Base-by-base conservation (phyloP, 768 basidiomycete genomes). In the Chalciporus sphaerocephalus region DNA sequence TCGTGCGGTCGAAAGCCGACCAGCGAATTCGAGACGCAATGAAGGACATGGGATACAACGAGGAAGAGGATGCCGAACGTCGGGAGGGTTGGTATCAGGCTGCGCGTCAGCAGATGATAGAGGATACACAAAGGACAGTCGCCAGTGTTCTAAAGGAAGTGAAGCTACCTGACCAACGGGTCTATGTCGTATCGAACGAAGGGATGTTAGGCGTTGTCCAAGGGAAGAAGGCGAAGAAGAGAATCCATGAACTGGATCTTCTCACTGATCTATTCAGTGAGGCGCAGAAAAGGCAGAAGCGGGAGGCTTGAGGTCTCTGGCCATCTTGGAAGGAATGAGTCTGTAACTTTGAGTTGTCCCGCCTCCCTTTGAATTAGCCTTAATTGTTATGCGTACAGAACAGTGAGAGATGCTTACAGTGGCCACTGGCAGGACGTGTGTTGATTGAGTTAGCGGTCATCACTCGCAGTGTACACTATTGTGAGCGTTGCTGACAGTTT, bases 1-100 rank as follows among this genome's bases (percentile, higher is more conserved):
- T 62, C 24, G 59, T 59, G 28, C 59, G 61, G 22, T 61, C 60
- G 9, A 58, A 62, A 45, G 45, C 62, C 5, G 56, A 60, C 32
- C 12, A n/a, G 12, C 44, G 30, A 16, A 46, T 46, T 25, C 44
- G 28, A 10, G 30, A 46, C 11, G 25, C 38, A 11, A 39, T 46
- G 36, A 20, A 20, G 12, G 44, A 46, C 11, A 38, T 16, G 22
- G 44, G 24, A 8, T 46, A 46, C n/a, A 24, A 46, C 21, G 30
- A 38, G 24, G 44, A 46, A 15, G 37, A 38, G 6, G 37, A 38
- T n/a, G 13, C 30, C 6, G 30, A 32, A 9, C 15, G 30, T 5
- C 30, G 30, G 15, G 30, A 32, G 30, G n/a, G 30, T 5, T n/a
- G 15, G 30, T 32, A 32, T n/a, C 30, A n/a, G 8, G 15, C 13